phyloP scores from a whole-genome alignment of 2,329 filamentous ascomycete genomes.

The Diplocarpon rosae region DNA sequence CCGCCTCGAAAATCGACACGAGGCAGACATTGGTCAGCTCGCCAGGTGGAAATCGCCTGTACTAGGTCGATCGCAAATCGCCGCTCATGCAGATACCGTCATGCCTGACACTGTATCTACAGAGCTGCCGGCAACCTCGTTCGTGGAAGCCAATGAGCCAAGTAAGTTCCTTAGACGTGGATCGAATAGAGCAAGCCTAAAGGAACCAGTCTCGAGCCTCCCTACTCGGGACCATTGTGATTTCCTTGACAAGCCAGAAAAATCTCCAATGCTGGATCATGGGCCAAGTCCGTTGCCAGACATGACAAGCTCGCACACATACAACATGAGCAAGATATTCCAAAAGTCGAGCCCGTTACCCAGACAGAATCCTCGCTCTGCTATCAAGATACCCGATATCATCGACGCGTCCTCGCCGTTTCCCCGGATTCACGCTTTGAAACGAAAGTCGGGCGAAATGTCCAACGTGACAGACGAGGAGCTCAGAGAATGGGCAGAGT shows the following conservation, averaged over 20 bases:
- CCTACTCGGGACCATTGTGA: slow-evolving; percentile 6
- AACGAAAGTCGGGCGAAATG: slow-evolving; percentile 26
- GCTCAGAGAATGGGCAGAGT: slow-evolving; percentile 18
- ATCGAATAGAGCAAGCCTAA: slow-evolving; percentile 1
- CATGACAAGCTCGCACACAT: slow-evolving; percentile 23
- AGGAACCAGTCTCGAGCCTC: slow-evolving; percentile 2
- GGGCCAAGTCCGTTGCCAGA: slow-evolving; percentile 18
- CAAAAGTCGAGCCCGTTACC: background rate
- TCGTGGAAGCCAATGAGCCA: background rate
- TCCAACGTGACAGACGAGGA: slow-evolving; percentile 21
- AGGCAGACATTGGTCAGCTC: background rate
- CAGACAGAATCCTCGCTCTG: slow-evolving; percentile 13
- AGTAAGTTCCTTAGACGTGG: slow-evolving; percentile 1
- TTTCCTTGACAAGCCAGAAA: slow-evolving; percentile 11
- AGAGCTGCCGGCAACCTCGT: background rate
- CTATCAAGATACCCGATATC: slow-evolving; percentile 24
- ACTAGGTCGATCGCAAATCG: too few relatives aligned
- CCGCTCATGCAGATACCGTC: background rate
- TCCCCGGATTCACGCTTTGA: slow-evolving; percentile 8
- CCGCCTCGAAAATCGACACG: background rate
- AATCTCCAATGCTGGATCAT: slow-evolving; percentile 1
- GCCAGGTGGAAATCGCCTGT: too few relatives aligned
- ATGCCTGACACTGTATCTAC: background rate
- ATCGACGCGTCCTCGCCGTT: slow-evolving; percentile 16
- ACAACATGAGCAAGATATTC: slow-evolving; percentile 18